These are phyloP conservation scores for Lagenidium giganteum DNA, from an alignment of 352 stramenopile species.

Conservation along the genomic window DNA sequence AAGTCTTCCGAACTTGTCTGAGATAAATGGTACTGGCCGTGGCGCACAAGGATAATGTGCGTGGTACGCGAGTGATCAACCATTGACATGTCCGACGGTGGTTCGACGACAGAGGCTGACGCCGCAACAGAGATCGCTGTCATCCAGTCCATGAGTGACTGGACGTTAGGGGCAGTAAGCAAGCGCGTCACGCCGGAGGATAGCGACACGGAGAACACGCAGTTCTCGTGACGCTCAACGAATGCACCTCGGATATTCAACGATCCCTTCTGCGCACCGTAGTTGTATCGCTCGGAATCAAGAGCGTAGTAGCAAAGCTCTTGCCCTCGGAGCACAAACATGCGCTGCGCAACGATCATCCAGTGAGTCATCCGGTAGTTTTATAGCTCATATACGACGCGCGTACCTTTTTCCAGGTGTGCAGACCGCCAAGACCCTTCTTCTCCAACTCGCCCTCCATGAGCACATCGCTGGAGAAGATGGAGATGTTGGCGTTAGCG, in stretches of 20 bases:
- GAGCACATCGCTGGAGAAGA: slow-evolving; percentile 61
- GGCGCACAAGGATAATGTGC: slow-evolving; percentile 63
- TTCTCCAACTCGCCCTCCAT: slow-evolving; percentile 71
- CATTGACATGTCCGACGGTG: slow-evolving; percentile 33
- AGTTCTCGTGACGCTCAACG: slow-evolving; percentile 48
- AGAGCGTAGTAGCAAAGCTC: slow-evolving; percentile 70
- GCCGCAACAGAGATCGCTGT: slow-evolving; percentile 53
- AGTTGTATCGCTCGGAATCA: slow-evolving; percentile 33
- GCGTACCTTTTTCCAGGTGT: slow-evolving; percentile 69
- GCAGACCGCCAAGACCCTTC: slow-evolving; percentile 52
- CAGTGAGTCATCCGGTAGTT: background rate
- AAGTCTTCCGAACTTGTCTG: slow-evolving; percentile 43
- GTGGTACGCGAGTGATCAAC: slow-evolving; percentile 68
- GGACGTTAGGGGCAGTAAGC: slow-evolving; percentile 41
- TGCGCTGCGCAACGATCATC: slow-evolving; percentile 25
- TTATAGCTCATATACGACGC: too few relatives aligned
- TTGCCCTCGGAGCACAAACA: slow-evolving; percentile 65
- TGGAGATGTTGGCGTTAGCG: slow-evolving; percentile 37
- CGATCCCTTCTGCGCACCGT: slow-evolving; percentile 56
- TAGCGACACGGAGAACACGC: slow-evolving; percentile 23
- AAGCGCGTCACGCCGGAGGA: slow-evolving; percentile 22
- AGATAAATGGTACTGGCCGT: slow-evolving; percentile 56
- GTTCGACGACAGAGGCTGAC: slow-evolving; percentile 30
- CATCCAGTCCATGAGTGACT: slow-evolving; percentile 73
- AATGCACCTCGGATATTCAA: slow-evolving; percentile 38